Evolutionary conservation across 2,329 filamentous ascomycete species (phyloP).

Genomic region (Teratosphaeria zuluensis): DNA sequence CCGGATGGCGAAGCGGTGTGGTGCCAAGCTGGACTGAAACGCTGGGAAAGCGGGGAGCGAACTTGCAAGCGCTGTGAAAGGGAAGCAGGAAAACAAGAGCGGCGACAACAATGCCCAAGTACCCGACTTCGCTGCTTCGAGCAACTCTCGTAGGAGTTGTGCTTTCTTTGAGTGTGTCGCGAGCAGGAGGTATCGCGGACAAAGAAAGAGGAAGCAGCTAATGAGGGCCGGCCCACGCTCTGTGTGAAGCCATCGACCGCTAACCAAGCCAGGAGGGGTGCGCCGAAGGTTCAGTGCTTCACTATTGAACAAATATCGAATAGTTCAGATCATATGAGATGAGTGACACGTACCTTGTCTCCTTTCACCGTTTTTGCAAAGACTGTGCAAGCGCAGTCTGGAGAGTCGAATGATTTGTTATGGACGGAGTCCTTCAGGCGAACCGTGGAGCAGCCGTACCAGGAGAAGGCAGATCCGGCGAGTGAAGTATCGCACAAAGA

Average conservation of each 20-base stretch:
- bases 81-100: background rate
- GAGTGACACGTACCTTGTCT: background rate
- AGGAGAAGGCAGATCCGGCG: background rate
- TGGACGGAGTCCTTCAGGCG: background rate
- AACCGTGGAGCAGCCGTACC: background rate
- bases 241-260: background rate
- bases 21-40: constrained; percentile 3
- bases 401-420: background rate
- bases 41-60: constrained; percentile 1
- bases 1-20: background rate
- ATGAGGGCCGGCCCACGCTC: background rate
- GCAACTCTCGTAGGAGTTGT: background rate
- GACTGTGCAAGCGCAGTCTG: background rate
- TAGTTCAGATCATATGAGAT: background rate
- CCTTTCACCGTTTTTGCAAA: background rate
- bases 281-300: background rate
- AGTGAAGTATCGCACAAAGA: background rate
- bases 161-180: background rate
- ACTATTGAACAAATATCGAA: background rate
- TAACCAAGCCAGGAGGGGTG: background rate
- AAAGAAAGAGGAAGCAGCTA: background rate
- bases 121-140: background rate
- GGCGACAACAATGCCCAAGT: background rate
- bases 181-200: background rate
- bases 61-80: background rate